Evolutionary conservation across 495 filamentous ascomycete genomes (phyloP), one percentile per base, ranked within the genome.

Genomic region (Neurospora tetrasperma): DNA sequence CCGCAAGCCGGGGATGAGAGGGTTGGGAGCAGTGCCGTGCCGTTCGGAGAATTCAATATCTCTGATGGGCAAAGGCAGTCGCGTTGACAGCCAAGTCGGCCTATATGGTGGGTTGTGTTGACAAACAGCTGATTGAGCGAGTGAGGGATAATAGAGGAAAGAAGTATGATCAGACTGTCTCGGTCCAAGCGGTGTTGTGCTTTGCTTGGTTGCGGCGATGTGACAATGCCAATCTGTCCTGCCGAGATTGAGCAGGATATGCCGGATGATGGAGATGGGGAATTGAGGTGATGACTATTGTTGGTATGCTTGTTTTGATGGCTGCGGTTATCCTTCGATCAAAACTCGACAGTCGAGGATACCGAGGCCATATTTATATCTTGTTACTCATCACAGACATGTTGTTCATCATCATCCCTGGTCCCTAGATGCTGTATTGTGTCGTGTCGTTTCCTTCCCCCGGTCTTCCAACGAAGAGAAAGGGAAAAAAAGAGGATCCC

Each of bases 351-450:
- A 42, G 69, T 70, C 20, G 73, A 62, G 76, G 75, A 71, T 43
- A 44, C 71, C 75, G 42, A 73, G 59, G 20, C 62, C 70, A 48
- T 76, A 75, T 72, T 78, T 76, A 75, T 78, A 78, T 75, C 75
- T 69, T 42, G n/a, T 66, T 35, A 5, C 27, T 66, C 11, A 27
- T 35, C 54, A 9, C 16, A 14, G 14, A 66, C 35, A 66, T 66
- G 23, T 35, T 66, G 27, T 66, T 66, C 54, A 66, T 66, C 7
- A 66, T 38, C 14, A 35, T 35, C 54, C 54, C 54, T 66, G 54
- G 54, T 9, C 54, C 14, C 54, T 18, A 66, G 54, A 66, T 66
- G 54, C 54, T 66, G 54, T 66, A 66, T 31, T 12, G 27, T 66
- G 27, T 66, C 54, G 27, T 66, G 54, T 66, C 27, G 27, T 66